Conservation (phyloP, 2,329 filamentous ascomycete species). For the Mariannaea elegans region DNA sequence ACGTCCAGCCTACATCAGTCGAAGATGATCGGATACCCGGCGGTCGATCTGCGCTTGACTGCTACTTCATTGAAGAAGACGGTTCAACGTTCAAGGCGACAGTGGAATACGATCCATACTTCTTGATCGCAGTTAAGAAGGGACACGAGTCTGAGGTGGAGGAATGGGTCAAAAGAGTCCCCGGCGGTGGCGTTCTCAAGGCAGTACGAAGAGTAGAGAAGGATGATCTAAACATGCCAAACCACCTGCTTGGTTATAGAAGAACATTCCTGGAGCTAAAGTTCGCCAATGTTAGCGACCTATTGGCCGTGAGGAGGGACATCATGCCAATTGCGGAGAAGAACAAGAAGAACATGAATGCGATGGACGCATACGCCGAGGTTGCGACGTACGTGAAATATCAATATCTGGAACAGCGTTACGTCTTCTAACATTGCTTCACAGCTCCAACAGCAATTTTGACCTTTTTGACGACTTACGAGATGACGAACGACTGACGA, state of each 20-base stretch:
- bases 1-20: slow-evolving; percentile 90
- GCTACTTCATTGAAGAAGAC: slow-evolving; percentile 95
- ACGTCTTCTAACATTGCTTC: slow-evolving; percentile 24
- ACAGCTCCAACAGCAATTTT: slow-evolving; percentile 75
- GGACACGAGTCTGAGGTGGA: slow-evolving; percentile 93
- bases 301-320: slow-evolving; percentile 84
- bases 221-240: slow-evolving; percentile 94
- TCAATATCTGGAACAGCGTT: background rate
- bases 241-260: slow-evolving; percentile 91
- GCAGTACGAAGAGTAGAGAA: slow-evolving; percentile 81
- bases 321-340: slow-evolving; percentile 93
- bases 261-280: slow-evolving; percentile 86
- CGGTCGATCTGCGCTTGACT: slow-evolving; percentile 90
- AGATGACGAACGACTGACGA: slow-evolving; percentile 81
- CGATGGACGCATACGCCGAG: slow-evolving; percentile 98
- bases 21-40: slow-evolving; percentile 85
- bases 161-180: slow-evolving; percentile 87
- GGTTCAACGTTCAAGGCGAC: slow-evolving; percentile 94
- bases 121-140: slow-evolving; percentile 88
- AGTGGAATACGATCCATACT: slow-evolving; percentile 96
- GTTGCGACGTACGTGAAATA: slow-evolving; percentile 76
- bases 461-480: slow-evolving; percentile 94
- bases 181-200: slow-evolving; percentile 84
- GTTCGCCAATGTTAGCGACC: slow-evolving; percentile 87
- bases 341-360: slow-evolving; percentile 95